These are phyloP conservation scores for Crithidia sp. DNA, from an alignment of 208 protist genomes.

Conservation along the genomic window DNA sequence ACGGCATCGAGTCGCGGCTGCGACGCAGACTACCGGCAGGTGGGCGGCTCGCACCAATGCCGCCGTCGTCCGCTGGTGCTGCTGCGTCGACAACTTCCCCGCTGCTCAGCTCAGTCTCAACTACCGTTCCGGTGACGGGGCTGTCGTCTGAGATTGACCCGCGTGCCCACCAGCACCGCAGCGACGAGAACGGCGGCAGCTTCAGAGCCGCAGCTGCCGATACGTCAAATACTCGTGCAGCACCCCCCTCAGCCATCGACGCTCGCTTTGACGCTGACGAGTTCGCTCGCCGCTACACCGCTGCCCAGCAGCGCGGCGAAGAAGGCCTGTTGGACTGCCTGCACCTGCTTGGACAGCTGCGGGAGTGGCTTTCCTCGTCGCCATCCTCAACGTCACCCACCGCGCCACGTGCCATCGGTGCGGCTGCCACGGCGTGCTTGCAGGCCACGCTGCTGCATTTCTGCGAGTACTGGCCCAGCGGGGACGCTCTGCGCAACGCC, in stretches of 20 bases:
- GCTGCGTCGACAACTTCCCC: not conserved
- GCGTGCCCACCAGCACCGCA: not conserved
- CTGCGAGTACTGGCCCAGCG: conserved; percentile 27
- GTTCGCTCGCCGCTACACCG: conserved; percentile 10
- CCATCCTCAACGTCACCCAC: not conserved
- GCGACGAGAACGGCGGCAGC: not conserved
- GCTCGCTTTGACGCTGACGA: conserved; percentile 1
- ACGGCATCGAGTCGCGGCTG: conserved; percentile 11
- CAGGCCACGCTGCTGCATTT: conserved; percentile 29
- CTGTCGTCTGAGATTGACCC: conserved; percentile 8
- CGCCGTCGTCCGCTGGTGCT: not conserved
- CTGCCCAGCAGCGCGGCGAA: conserved; percentile 17
- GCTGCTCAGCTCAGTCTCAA: not conserved
- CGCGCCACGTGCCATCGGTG: not conserved
- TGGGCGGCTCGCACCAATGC: conserved; percentile 35
- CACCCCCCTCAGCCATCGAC: not conserved
- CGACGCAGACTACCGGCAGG: conserved; percentile 35
- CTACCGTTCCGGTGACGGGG: not conserved
- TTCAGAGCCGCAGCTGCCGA: not conserved
- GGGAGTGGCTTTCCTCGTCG: conserved; percentile 10
- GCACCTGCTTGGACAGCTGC: conserved; percentile 18
- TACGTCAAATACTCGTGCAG: not conserved
- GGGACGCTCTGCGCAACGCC: conserved; percentile 20
- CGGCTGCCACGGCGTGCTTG: conserved; percentile 14
- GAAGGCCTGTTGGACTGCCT: conserved; percentile 12